Percentiles rank a stretch among this genome's conserved stretches.
phyloP scores from a whole-genome alignment of 2,329 filamentous ascomycete species.

The Arthroderma uncinatum region DNA sequence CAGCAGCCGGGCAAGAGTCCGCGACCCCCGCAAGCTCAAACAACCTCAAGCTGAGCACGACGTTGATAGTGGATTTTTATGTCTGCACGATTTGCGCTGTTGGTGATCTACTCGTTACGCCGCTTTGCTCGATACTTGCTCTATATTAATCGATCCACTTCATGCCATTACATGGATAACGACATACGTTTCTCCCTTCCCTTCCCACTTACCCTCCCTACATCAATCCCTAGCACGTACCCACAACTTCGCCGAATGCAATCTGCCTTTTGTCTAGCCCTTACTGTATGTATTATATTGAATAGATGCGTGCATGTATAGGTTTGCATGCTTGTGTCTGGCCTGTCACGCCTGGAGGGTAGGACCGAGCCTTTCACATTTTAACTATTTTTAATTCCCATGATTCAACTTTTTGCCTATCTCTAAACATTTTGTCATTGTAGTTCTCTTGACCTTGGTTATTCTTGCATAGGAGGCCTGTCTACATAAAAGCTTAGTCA shows the following conservation, averaged over 20 bases:
- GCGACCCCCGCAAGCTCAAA: constrained; percentile 32
- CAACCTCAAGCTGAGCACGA: constrained; percentile 26
- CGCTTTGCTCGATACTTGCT: neutral
- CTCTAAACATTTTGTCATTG: no score
- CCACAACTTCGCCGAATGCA: neutral
- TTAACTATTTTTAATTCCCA: neutral
- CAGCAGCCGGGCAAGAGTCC: constrained; percentile 27
- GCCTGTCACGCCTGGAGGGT: neutral
- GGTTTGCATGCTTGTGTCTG: constrained; percentile 1
- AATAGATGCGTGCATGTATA: constrained; percentile 6
- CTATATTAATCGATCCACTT: constrained; percentile 3
- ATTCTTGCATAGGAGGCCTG: no score
- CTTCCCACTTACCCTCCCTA: neutral
- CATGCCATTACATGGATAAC: neutral
- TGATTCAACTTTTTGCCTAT: neutral
- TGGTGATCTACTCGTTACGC: neutral
- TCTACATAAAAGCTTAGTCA: no score
- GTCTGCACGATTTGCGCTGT: neutral
- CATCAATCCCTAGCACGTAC: neutral
- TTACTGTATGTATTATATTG: constrained; percentile 5
- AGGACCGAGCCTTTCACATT: neutral
- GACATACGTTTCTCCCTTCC: neutral
- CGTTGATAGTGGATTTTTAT: neutral
- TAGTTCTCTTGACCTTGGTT: no score
- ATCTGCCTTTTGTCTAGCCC: neutral